Evolutionary conservation across 129 eudicot species (phyloP), one percentile per base, ranked within the genome.

Genomic region (Arctium lappa): DNA sequence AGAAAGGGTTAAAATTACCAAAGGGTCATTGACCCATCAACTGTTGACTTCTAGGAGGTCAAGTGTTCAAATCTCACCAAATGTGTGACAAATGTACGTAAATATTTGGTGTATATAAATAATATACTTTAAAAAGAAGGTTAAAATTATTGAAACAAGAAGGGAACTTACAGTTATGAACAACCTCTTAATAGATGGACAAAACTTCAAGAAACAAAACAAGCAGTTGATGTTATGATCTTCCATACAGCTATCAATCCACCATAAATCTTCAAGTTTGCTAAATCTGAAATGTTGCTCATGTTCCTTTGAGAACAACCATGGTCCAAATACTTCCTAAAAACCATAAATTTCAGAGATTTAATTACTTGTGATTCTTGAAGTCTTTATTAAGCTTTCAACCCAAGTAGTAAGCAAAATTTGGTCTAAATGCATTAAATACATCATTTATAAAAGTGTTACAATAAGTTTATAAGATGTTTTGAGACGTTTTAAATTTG

Each of bases 241-340:
- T 32, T 75, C 85, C 85, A 82, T 82, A 82, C 76, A 32, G 29
- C 53, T 31, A 66, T 82, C 85, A 66, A 82, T 69, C 85, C 85
- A 82, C 80, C 85, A 82, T 69, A 75, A 44, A 3, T 75, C 81
- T 70, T 75, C 53, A 75, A 82, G 80, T 75, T 68, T 66, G 80
- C 81, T 82, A 2, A 68, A 68, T 75, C 15, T 82, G 62, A 75
- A 66, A 75, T 82, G 56, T 75, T 75, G 56, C 72, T 80, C 78
- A 63, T 80, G 56, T 18, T 72, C 78, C 80, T 68, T 15, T 48
- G 76, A 31, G 6, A 68, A 62, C 85, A 82, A 44, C 80, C 69
- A 18, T 66, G 70, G 76, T 82, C 73, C 81, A 75, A 82, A 44
- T 4, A 82, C 73, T 22, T 75, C 76, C 85, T 82, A 75, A 75